Base-by-base conservation (phyloP, 1,139 yeast species). In the Taphrina pruni region DNA sequence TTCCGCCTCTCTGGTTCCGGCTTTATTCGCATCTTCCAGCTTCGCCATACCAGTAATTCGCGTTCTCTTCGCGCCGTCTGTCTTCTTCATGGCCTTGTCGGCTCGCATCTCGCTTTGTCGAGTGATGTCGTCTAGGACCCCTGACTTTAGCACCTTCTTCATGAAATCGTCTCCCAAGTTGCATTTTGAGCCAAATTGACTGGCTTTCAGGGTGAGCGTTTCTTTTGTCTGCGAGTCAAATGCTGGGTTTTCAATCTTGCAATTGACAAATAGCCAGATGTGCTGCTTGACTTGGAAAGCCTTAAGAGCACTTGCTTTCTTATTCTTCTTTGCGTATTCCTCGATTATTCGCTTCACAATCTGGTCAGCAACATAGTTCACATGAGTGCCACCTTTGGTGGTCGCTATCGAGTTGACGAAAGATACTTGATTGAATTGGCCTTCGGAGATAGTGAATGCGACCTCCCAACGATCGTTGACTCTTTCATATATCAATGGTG, bases 331-430 rank as follows among this genome's bases (percentile, higher is more conserved):
- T 76, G 87, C 90, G 75, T 92, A 85, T 46, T 84, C 81, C 32
- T 90, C 90, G 41, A 87, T 81, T 50, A 91, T 88, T 77, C 90
- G 91, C 70, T 83, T 85, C 38, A 90, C 88, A 70, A 95, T 85
- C 79, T 93, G 92, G 78, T 94, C 97, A 4, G 95, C 83, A 57
- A 93, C 85, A 77, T 88, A 87, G 74, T 88, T 91, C 52, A 93
- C 96, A 78, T 95, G 99, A 0, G 99, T 90, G 74, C 99, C 99
- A 71, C 99, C 99, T 0, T 93, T 82, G 0, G 99, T 94, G 0
- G 99, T 95, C 0, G 99, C 99, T 76, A 95, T 95, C 3, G 97
- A 92, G 77, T 95, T 95, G 35, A 94, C 99, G 80, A 95, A 95
- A 64, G 98, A 92, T 55, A 95, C 96, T 78, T 95, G 99, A 74